phyloP scores from a whole-genome alignment of 345 rosid genomes.

The Rhodamnia rubescens region DNA sequence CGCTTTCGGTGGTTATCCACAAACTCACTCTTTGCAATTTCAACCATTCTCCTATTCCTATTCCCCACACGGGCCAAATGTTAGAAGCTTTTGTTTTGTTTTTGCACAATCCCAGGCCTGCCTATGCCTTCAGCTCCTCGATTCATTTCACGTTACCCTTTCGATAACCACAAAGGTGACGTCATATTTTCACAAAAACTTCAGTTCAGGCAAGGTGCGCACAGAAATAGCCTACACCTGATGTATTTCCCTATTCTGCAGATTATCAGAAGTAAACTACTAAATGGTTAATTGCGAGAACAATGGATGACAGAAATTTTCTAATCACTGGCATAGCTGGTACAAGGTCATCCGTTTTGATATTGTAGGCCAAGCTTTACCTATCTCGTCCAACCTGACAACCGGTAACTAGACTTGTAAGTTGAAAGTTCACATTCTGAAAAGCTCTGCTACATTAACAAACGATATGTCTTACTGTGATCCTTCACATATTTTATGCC shows the following conservation, averaged over 20 bases:
- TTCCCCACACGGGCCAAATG: neutral
- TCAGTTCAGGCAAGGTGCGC: neutral
- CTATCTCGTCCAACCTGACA: neutral
- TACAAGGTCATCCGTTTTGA: neutral
- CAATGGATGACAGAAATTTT: neutral
- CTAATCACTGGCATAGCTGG: neutral
- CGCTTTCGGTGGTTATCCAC: neutral
- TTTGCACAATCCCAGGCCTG: neutral
- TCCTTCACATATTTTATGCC: neutral
- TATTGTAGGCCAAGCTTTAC: neutral
- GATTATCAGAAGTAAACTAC: neutral
- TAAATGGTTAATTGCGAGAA: neutral
- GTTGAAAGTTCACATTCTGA: neutral
- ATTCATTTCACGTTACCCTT: neutral
- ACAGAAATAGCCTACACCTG: neutral
- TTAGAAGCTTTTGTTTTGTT: neutral
- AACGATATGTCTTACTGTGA: neutral
- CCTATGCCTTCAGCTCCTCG: neutral
- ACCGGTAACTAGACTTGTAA: neutral
- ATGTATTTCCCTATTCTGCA: neutral
- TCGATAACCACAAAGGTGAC: neutral
- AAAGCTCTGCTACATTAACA: neutral
- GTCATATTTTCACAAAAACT: neutral
- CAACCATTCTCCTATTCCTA: neutral
- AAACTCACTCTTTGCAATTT: neutral